These are phyloP conservation scores for Backusella morwellensis DNA, from an alignment of 192 early-diverging fungal species.

Conservation along the genomic window DNA sequence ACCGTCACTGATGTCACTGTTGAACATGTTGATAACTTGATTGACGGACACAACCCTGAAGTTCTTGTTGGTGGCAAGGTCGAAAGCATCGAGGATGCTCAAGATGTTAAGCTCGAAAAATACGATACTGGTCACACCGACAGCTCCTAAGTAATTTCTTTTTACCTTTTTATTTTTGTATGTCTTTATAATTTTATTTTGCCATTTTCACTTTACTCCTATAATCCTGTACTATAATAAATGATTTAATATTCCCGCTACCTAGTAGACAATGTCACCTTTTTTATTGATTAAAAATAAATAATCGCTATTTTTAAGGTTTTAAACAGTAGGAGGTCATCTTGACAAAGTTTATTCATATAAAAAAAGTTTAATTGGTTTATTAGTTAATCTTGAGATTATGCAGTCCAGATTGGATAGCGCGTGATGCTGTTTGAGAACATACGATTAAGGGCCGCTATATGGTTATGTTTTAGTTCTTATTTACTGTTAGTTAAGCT, in stretches of 20 bases:
- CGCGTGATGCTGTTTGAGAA: not conserved
- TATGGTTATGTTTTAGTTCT: not conserved
- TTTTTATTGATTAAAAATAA: not conserved
- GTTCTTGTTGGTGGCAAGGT: slow-evolving; percentile 28
- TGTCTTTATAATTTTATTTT: slow-evolving; percentile 1
- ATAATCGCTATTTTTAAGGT: not conserved
- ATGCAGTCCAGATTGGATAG: not conserved
- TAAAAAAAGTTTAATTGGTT: not conserved
- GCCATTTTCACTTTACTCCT: not conserved
- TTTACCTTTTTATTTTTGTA: not conserved
- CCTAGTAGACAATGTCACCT: not conserved
- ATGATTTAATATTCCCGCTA: slow-evolving; percentile 1
- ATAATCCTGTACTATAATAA: slow-evolving; percentile 11
- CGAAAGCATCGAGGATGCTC: slow-evolving; percentile 17
- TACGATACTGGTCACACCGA: not conserved
- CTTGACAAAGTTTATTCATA: not conserved
- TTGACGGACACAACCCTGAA: slow-evolving; percentile 18
- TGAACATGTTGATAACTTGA: slow-evolving; percentile 30
- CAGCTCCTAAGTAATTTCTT: not conserved
- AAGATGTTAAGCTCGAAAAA: not conserved
- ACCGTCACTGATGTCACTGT: slow-evolving; percentile 33
- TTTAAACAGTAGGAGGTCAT: not conserved
- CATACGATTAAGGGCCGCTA: not conserved
- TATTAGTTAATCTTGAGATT: not conserved
- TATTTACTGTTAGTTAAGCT: not conserved